Evolutionary conservation across 495 filamentous ascomycete species (phyloP), one percentile per base, ranked within the genome.

Genomic region (Tuber microsphaerosporum): DNA sequence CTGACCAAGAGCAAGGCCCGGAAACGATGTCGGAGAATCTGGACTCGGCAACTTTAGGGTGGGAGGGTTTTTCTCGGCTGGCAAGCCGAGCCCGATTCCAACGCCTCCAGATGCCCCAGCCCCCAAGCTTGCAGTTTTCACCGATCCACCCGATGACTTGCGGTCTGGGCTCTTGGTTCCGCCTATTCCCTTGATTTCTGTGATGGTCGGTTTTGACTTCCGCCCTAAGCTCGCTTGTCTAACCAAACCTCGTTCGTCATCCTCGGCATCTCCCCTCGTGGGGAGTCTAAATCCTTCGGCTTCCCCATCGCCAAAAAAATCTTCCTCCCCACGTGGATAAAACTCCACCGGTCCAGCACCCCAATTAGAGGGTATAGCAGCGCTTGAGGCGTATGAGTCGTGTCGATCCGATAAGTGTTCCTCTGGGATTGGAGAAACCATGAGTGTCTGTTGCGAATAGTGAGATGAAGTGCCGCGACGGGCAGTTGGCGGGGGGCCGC

Each of bases 391-490:
- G 81, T 91, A 92, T 0, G 92, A 94, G 31, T 88, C 89, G 81
- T 91, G 88, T 20, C 89, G 86, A 68, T 73, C 77, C 19, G 71
- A 76, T 12, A 73, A 88, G 85, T 45, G 89, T 81, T 97, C 94
- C 83, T 97, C 94, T 1, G 90, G 92, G 74, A 97, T 97, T 2
- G 94, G 94, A 12, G 94, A 92, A 8, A 97, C 93, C 74, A 87
- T 92, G 1, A 92, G 93, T n/a, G 84, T 81, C 74, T 87, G 88
- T 37, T 92, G 88, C 16, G 87, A 85, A 72, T 88, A 93, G 77
- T 92, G 93, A n/a, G 91, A 89, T 2, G 90, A 89, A 42, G 86
- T 89, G 0, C 91, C 92, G 77, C 91, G 86, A 79, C 92, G 86
- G 20, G 91, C 86, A 56, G 89, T 90, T 46, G 90, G 90, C 39